Evolutionary conservation across 2,329 filamentous ascomycete species (phyloP).

Genomic region (Fusarium vanettenii): DNA sequence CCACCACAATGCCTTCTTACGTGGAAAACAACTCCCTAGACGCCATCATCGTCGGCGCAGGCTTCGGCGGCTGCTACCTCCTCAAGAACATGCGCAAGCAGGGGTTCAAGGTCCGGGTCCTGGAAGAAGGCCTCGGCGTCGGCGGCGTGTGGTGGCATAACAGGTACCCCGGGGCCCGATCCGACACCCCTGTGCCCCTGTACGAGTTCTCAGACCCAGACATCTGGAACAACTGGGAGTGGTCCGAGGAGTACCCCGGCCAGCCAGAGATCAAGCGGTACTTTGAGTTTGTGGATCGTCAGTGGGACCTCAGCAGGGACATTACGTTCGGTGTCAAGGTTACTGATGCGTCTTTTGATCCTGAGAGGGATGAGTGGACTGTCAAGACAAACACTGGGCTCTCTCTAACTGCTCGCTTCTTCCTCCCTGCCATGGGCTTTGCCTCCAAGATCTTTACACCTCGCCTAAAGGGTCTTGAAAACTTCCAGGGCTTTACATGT

Average conservation of each 20-base stretch:
- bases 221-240: constrained; percentile 54
- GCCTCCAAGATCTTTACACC: constrained; percentile 24
- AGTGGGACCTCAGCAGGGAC: constrained; percentile 54
- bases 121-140: constrained; percentile 6
- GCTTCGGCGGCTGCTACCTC: constrained; percentile 20
- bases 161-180: constrained; percentile 54
- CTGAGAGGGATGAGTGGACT: constrained; percentile 20
- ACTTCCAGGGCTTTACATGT: constrained; percentile 27
- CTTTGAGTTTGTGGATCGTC: constrained; percentile 56
- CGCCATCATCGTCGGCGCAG: constrained; percentile 14
- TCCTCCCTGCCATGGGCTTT: constrained; percentile 34
- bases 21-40: neutral
- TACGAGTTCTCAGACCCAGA: constrained; percentile 39
- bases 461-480: constrained; percentile 9
- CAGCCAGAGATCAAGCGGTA: constrained; percentile 55
- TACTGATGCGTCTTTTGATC: constrained; percentile 51
- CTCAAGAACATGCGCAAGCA: constrained; percentile 6
- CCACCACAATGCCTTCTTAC: constrained; percentile 8
- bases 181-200: constrained; percentile 45
- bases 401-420: constrained; percentile 9
- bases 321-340: constrained; percentile 56
- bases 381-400: constrained; percentile 13
- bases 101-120: constrained; percentile 4
- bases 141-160: constrained; percentile 42
- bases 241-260: constrained; percentile 48